Base-by-base conservation (phyloP, 805 yeast genomes). In the Hanseniaspora lachancei region DNA sequence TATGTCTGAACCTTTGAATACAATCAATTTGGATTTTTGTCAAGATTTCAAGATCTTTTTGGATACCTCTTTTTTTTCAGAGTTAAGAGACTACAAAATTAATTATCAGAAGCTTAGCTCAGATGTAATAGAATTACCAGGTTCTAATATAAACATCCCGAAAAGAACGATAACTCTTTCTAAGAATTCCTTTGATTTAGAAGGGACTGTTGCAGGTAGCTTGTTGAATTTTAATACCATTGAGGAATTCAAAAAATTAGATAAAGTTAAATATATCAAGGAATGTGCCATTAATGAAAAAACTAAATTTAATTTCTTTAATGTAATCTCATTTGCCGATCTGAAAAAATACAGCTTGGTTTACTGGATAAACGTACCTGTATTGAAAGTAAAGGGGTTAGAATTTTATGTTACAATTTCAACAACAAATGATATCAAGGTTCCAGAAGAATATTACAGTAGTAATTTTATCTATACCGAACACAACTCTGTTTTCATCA, bases 311-410 rank as follows among this genome's bases (percentile, higher is more conserved):
- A 81, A 83, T 60, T 68, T 70, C 5, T 53, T 29, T 39, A 48
- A 53, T 39, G 61, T 86, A 1, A 70, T 89, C 32, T 75, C 89
- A 43, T 93, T 82, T 69, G 84, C 95, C 0, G 98, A 93, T 67
- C 75, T 93, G 65, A 93, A 93, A 67, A 87, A 85, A 69, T 89
- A 85, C 71, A 81, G 77, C 63, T 91, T 84, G 64, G 84, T 78
- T 63, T 89, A 93, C 68, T 95, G 99, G 98, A 77, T 86, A 60
- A 84, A 87, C 16, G 80, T 80, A 59, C 97, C 98, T 0, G 70
- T 78, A 1, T 66, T 87, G 36, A 73, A 73, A 10, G 21, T 43
- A 1, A 54, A 58, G 7, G 43, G 49, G 13, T 60, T 20, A 36
- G 27, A 6, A 58, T 66, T 36, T 41, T 58, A 18, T 5, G 13